Base-by-base conservation (phyloP, 202 grass and related monocot species). In the Dendrocalamus latiflorus region DNA sequence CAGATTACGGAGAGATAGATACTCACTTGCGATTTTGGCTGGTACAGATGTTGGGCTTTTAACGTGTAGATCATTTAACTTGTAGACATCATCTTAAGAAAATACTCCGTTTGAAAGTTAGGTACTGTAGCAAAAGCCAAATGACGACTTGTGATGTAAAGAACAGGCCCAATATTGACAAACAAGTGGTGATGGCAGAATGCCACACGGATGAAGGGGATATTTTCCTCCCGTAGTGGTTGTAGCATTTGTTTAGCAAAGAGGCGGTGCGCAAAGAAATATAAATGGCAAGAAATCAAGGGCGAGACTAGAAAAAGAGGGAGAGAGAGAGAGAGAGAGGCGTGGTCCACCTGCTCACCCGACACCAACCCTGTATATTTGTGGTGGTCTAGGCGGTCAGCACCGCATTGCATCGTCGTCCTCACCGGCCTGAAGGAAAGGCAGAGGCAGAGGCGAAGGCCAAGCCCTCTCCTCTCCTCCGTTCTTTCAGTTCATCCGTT, bases 281-380 rank as follows among this genome's bases (percentile, higher is more conserved):
- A 41, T 12, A 58, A 47, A 43, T 28, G 17, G 16, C 16, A 24
- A 12, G 74, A 38, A 41, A 60, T 39, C 6, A 38, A 6, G 34
- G 47, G 45, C 4, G 41, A 49, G 30, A 56, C 17, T 9, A 36
- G 47, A 74, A 71, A 78, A 85, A 10, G 1, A 6, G 9, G 13
- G 0, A 5, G 79, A 33, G 8, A 33, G 30, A 33, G 3, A 33
- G 30, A 33, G 22, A 17, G 64, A 61, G 84, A 83, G 79, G 56
- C 80, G 88, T 83, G 84, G 88, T 86, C 79, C 88, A 79, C 59
- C 78, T 48, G 79, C 14, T 48, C 30, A 51, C 60, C 77, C 30
- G 51, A 33, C 59, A 78, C 30, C 83, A 68, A 38, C 67, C 10
- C 22, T 74, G 84, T 90, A 87, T 90, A 86, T 87, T 18, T 71